These are phyloP conservation scores for Cyphellophora europaea DNA, from an alignment of 2,329 filamentous ascomycete species.

Conservation along the genomic window DNA sequence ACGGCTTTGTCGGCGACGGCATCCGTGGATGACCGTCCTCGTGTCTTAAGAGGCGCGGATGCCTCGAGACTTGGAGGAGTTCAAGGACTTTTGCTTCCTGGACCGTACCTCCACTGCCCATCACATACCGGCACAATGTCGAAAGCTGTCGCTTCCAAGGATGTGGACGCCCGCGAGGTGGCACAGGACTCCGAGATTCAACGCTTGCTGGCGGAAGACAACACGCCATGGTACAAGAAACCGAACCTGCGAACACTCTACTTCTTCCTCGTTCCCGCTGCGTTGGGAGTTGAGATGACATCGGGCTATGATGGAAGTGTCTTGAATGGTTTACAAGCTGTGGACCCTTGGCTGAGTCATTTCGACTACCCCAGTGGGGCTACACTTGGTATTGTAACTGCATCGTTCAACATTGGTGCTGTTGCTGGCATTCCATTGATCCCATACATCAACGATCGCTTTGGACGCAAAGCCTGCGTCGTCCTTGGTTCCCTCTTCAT, in stretches of 20 bases:
- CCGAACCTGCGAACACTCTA: slow-evolving; percentile 25
- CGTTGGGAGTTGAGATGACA: slow-evolving; percentile 1
- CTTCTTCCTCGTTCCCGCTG: slow-evolving; percentile 28
- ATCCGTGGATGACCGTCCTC: too few species aligned
- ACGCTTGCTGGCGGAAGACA: slow-evolving; percentile 21
- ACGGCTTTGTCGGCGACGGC: too few species aligned
- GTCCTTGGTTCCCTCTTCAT: slow-evolving; percentile 38
- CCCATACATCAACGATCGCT: slow-evolving; percentile 37
- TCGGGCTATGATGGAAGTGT: slow-evolving; percentile 16
- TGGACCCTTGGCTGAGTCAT: slow-evolving; percentile 14
- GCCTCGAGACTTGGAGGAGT: too few species aligned
- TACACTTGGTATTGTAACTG: slow-evolving; percentile 22
- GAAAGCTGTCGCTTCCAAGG: slow-evolving; percentile 8
- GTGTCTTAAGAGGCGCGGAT: too few species aligned
- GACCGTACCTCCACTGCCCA: too few species aligned
- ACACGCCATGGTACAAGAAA: slow-evolving; percentile 14
- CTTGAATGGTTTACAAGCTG: slow-evolving; percentile 12
- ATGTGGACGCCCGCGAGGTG: slow-evolving; percentile 10
- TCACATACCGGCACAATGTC: slow-evolving; percentile 8
- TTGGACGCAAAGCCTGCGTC: slow-evolving; percentile 37
- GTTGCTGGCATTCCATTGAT: slow-evolving; percentile 38
- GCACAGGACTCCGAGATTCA: slow-evolving; percentile 10
- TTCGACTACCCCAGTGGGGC: slow-evolving; percentile 27
- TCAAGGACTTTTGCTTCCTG: too few species aligned
- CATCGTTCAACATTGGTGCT: slow-evolving; percentile 27